Percentiles rank a stretch among this genome's conserved stretches.
These are phyloP conservation scores for Ceratobasidium sp. DNA, from an alignment of 1,284 basidiomycete genomes.

Conservation along the genomic window DNA sequence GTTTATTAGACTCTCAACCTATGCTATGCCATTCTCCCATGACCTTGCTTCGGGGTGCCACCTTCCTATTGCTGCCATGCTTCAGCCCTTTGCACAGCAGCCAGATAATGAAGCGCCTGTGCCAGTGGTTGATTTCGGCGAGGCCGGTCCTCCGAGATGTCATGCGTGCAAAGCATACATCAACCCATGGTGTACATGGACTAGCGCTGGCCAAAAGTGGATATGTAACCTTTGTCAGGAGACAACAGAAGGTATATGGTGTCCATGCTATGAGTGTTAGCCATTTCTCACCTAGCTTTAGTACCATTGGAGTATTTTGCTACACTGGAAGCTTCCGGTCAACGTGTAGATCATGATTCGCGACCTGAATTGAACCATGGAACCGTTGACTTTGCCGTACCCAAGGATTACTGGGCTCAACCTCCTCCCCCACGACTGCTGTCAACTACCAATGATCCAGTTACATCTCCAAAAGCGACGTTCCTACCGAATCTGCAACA, in stretches of 20 bases:
- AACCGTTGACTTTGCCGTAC: slow-evolving; percentile 89
- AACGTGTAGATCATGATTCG: slow-evolving; percentile 82
- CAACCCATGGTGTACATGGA: slow-evolving; percentile 93
- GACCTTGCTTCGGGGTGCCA: slow-evolving; percentile 83
- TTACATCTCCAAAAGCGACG: slow-evolving; percentile 51
- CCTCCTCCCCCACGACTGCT: slow-evolving; percentile 63
- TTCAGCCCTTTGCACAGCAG: slow-evolving; percentile 90
- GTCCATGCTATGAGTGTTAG: slow-evolving; percentile 9
- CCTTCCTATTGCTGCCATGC: slow-evolving; percentile 82
- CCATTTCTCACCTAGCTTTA: slow-evolving; percentile 47
- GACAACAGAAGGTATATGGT: slow-evolving; percentile 74
- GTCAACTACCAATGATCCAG: slow-evolving; percentile 52
- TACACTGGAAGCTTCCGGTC: slow-evolving; percentile 79
- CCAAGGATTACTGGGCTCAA: slow-evolving; percentile 87
- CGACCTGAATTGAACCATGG: slow-evolving; percentile 90
- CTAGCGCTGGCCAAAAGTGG: slow-evolving; percentile 86
- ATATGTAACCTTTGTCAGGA: slow-evolving; percentile 90
- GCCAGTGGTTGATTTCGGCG: slow-evolving; percentile 73
- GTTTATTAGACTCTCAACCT: slow-evolving; percentile 69
- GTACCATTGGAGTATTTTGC: slow-evolving; percentile 86
- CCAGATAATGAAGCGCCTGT: slow-evolving; percentile 83
- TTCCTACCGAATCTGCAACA: slow-evolving; percentile 37
- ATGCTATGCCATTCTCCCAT: slow-evolving; percentile 78
- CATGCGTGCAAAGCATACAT: slow-evolving; percentile 88
- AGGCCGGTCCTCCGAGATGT: slow-evolving; percentile 84